Percentiles rank a stretch among this genome's conserved stretches.
These are phyloP conservation scores for Pyricularia sp. DNA, from an alignment of 2,329 filamentous ascomycete species.

Conservation along the genomic window DNA sequence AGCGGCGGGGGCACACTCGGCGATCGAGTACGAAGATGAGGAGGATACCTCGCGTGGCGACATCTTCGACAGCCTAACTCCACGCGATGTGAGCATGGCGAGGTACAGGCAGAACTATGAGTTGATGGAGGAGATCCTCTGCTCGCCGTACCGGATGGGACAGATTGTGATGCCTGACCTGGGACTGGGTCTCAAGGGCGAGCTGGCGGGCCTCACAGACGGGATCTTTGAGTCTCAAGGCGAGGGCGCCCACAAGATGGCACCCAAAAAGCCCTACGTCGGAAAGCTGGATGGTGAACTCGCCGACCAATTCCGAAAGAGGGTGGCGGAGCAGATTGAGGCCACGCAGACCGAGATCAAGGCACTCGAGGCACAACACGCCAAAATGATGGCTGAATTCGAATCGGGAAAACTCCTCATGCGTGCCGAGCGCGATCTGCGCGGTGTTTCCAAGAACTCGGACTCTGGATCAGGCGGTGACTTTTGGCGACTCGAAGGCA, in stretches of 20 bases:
- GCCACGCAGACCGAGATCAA: conserved; percentile 72
- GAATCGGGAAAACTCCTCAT: conserved; percentile 57
- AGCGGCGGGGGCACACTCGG: conserved; percentile 6
- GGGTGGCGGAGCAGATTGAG: conserved; percentile 58
- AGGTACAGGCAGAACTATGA: conserved; percentile 93
- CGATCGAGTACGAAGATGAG: conserved; percentile 56
- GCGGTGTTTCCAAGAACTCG: conserved; percentile 31
- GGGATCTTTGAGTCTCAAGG: conserved; percentile 64
- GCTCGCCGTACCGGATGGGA: conserved; percentile 72
- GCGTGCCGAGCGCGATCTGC: conserved; percentile 63
- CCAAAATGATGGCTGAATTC: conserved; percentile 59
- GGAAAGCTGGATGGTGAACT: conserved; percentile 61
- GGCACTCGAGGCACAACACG: conserved; percentile 69
- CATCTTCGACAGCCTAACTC: conserved; percentile 78
- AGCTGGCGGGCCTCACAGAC: conserved; percentile 67
- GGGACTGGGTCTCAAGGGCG: conserved; percentile 71
- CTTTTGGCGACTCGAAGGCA: conserved; percentile 51
- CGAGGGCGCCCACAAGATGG: conserved; percentile 29
- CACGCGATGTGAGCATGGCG: conserved; percentile 73
- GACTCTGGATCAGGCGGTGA: conserved; percentile 47
- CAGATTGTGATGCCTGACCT: conserved; percentile 83
- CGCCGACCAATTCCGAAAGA: conserved; percentile 70
- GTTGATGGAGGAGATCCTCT: conserved; percentile 97
- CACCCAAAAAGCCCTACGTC: conserved; percentile 45
- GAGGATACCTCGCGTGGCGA: conserved; percentile 82